These are phyloP conservation scores for Boletus sensibilis DNA, from an alignment of 768 basidiomycete species.

Conservation along the genomic window DNA sequence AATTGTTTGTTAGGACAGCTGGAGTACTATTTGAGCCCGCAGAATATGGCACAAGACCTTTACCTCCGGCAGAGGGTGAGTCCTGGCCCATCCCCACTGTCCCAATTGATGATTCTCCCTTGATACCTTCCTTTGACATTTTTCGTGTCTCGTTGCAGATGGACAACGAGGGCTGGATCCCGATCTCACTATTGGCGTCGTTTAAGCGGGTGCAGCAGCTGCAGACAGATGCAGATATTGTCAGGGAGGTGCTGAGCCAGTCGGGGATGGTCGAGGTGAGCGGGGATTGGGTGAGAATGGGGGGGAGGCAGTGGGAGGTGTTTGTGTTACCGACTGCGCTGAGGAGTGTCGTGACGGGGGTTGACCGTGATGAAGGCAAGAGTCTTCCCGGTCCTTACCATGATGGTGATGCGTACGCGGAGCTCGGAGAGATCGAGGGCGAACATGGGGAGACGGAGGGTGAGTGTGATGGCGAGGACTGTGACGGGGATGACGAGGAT, in stretches of 20 bases:
- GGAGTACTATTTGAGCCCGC: conserved; percentile 89
- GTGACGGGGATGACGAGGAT: conserved; percentile 57
- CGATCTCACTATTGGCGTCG: conserved; percentile 75
- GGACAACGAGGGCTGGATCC: conserved; percentile 87
- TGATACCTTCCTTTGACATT: not conserved
- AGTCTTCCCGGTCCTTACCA: not conserved
- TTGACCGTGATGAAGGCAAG: not conserved
- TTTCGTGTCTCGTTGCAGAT: conserved; percentile 51
- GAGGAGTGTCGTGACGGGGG: conserved; percentile 36
- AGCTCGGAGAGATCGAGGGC: conserved; percentile 12
- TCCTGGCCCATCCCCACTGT: conserved; percentile 9
- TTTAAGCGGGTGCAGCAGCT: conserved; percentile 81
- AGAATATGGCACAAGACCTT: conserved; percentile 88
- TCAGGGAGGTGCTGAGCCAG: conserved; percentile 65
- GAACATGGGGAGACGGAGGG: conserved; percentile 23
- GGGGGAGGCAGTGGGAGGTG: conserved; percentile 53
- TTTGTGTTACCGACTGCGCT: conserved; percentile 61
- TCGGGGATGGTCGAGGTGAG: conserved; percentile 73
- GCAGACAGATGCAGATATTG: conserved; percentile 56
- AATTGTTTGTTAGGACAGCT: conserved; percentile 77
- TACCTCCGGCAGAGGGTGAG: conserved; percentile 76
- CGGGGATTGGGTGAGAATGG: conserved; percentile 66
- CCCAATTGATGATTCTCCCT: not conserved
- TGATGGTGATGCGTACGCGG: conserved; percentile 1
- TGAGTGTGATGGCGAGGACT: conserved; percentile 36